phyloP scores from a whole-genome alignment of 208 protist species.

The Leishmania tropica region DNA sequence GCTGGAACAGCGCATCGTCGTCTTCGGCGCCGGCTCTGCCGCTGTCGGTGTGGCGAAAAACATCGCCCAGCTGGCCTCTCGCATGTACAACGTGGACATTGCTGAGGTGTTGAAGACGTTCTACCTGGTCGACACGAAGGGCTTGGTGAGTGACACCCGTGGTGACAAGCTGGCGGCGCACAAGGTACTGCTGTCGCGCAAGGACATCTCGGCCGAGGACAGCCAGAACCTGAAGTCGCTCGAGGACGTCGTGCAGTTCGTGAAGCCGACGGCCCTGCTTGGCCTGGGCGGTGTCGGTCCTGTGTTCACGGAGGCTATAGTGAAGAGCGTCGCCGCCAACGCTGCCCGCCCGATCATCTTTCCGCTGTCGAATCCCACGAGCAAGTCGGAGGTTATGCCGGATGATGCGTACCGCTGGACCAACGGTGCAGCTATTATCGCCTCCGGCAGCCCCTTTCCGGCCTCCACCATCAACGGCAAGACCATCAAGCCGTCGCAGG shows the following conservation, averaged over 20 bases:
- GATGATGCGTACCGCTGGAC: slow-evolving; percentile 94
- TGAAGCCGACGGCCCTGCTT: slow-evolving; percentile 96
- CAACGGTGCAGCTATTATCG: slow-evolving; percentile 94
- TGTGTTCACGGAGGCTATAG: slow-evolving; percentile 95
- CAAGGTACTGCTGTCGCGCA: slow-evolving; percentile 91
- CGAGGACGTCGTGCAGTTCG: slow-evolving; percentile 73
- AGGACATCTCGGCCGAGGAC: slow-evolving; percentile 72
- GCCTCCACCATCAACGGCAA: slow-evolving; percentile 86
- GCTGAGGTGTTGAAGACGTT: slow-evolving; percentile 89
- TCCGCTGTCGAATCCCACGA: slow-evolving; percentile 95
- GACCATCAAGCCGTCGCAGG: slow-evolving; percentile 90
- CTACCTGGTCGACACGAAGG: slow-evolving; percentile 94
- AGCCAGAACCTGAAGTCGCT: slow-evolving; percentile 59
- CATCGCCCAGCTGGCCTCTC: slow-evolving; percentile 85
- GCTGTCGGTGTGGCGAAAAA: slow-evolving; percentile 94
- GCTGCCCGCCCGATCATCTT: slow-evolving; percentile 95
- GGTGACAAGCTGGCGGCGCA: slow-evolving; percentile 84
- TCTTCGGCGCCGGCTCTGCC: slow-evolving; percentile 95
- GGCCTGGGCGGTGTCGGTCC: slow-evolving; percentile 93
- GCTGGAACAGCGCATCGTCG: slow-evolving; percentile 76
- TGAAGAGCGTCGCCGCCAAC: slow-evolving; percentile 78
- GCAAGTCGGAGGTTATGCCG: slow-evolving; percentile 91
- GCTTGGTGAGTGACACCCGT: slow-evolving; percentile 85
- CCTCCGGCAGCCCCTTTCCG: slow-evolving; percentile 96
- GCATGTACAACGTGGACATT: slow-evolving; percentile 50